Conservation (phyloP, 345 rosid genomes). For the Corchorus capsularis region DNA sequence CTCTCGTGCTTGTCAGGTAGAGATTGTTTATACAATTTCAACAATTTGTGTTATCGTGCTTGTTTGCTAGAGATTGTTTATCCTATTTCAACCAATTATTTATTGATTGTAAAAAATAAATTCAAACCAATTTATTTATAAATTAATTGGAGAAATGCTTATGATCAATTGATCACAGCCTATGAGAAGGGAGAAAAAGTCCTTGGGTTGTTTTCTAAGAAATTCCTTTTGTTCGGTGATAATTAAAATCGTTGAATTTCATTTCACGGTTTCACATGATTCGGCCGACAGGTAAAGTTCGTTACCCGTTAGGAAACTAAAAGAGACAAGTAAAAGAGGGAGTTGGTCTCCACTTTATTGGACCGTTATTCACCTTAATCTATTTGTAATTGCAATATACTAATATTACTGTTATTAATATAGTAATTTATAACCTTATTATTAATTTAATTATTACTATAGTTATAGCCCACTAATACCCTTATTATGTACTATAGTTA, state of each 20-base stretch:
- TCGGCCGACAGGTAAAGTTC: conserved; percentile 71
- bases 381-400: not conserved
- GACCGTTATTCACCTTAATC: conserved; percentile 35
- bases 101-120: too few species aligned
- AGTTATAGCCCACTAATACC: not conserved
- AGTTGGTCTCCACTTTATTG: conserved; percentile 48
- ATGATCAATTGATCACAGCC: too few species aligned
- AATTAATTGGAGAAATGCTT: too few species aligned
- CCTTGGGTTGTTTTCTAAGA: conserved; percentile 12
- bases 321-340: conserved; percentile 33
- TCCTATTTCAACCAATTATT: too few species aligned
- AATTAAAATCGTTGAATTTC: conserved; percentile 9
- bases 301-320: conserved; percentile 44
- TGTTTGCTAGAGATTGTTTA: too few species aligned
- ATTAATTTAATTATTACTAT: too few species aligned
- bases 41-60: too few species aligned
- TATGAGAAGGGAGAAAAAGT: conserved; percentile 18
- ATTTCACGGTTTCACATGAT: conserved; percentile 32
- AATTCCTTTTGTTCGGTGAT: conserved; percentile 20
- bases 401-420: too few species aligned
- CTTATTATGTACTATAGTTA: too few species aligned
- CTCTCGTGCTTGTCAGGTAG: too few species aligned
- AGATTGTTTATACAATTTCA: too few species aligned
- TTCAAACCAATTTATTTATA: too few species aligned
- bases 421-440: not conserved